A percentile compares a stretch with the other conserved stretches of the same genome.
These are phyloP conservation scores for Aleurites moluccanus DNA, from an alignment of 441 rosid species.

Conservation along the genomic window DNA sequence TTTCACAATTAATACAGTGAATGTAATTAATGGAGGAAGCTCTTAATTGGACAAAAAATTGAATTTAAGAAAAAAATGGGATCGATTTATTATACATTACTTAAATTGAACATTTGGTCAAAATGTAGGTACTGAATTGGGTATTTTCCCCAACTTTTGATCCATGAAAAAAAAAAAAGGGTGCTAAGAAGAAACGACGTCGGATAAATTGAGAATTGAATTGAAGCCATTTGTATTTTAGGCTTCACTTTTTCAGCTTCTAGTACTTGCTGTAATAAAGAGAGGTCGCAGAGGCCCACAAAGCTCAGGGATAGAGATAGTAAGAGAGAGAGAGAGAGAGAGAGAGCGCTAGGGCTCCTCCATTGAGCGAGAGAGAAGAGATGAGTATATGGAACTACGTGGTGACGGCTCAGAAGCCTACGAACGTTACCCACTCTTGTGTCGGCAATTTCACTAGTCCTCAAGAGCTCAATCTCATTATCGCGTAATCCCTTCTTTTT, in stretches of 20 bases:
- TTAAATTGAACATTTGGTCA: too few species aligned
- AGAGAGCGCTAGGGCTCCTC: constrained; percentile 11
- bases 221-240: not conserved
- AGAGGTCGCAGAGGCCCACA: not conserved
- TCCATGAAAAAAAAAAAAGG: not conserved
- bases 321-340: not conserved
- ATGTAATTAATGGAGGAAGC: too few species aligned
- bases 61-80: too few species aligned
- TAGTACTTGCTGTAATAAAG: not conserved
- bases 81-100: too few species aligned
- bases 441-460: constrained; percentile 98
- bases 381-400: constrained; percentile 98
- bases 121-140: too few species aligned
- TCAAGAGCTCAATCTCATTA: constrained; percentile 92
- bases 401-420: constrained; percentile 98
- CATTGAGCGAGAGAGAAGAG: constrained; percentile 7
- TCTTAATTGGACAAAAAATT: too few species aligned
- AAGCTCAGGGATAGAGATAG: not conserved
- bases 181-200: not conserved
- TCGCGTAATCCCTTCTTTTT: constrained; percentile 51
- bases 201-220: not conserved
- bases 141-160: too few species aligned
- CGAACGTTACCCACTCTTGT: constrained; percentile 92
- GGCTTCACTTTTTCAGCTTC: not conserved
- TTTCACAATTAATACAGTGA: too few species aligned